Evolutionary conservation across 768 basidiomycete species (phyloP), one percentile per base, ranked within the genome.

Genomic region (Xerocomellus amylosporus): DNA sequence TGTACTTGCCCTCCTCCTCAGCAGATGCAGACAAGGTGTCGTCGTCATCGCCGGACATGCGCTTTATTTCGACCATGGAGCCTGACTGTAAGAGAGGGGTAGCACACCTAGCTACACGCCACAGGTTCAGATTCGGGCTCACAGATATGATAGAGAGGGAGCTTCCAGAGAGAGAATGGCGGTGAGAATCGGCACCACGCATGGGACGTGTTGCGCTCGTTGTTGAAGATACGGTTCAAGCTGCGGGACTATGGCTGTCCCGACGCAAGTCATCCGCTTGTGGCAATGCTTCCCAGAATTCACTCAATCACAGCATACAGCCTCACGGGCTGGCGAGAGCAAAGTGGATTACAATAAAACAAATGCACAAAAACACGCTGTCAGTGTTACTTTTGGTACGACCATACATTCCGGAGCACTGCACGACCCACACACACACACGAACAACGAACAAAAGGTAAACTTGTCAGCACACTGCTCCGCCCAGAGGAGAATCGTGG

Each of bases 391-490:
- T 96, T 95, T 81, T 87, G 82, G 86, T 90, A 92, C 62, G 86
- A 88, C 93, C 93, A 98, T 71, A 93, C 93, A 74, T 93, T 93
- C 73, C 91, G 87, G 74, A 98, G 88, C 74, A 97, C 95, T 98
- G 66, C 28, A 59, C 38, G 56, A 54, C 30, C 54, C 57, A 51
- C 26, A 33, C 20, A 34, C 31, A 8, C 46, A 37, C 22, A 24
- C 26, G 24, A 24, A 39, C 38, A 36, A 47, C 34, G 33, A 51
- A 39, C 38, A 36, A 54, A 26, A 31, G 46, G 26, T 8, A 28
- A 34, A 10, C 36, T 41, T 39, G 49, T 67, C 55, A 66, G 51
- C 31, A 54, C 31, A 8, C 8, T 17, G 7, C 36, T 17, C 39
- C 30, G 44, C 8, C 15, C 6, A 28, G 14, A 20, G 30, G 48